phyloP scores from a whole-genome alignment of 208 protist species.

The Sergeia podlipaevii region DNA sequence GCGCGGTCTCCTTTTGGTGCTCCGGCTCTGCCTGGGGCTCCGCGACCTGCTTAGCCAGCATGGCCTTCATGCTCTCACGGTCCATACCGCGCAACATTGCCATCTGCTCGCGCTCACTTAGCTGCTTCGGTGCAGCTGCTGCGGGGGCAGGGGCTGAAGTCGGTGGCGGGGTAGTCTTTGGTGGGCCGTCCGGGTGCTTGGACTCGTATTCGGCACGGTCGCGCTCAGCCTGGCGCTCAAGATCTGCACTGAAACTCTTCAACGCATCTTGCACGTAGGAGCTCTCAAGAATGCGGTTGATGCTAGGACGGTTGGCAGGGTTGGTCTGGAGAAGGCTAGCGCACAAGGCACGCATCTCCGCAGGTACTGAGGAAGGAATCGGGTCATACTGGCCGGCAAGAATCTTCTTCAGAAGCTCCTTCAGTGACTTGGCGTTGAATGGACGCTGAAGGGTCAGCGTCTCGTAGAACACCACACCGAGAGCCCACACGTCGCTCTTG shows the following conservation, averaged over 20 bases:
- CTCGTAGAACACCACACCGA: conserved; percentile 92
- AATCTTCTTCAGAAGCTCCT: conserved; percentile 91
- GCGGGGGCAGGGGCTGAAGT: conserved; percentile 7
- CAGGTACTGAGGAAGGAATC: conserved; percentile 68
- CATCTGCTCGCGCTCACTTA: conserved; percentile 84
- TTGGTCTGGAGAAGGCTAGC: conserved; percentile 80
- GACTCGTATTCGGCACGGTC: conserved; percentile 77
- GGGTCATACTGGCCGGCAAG: conserved; percentile 83
- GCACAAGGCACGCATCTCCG: conserved; percentile 79
- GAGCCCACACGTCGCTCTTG: conserved; percentile 92
- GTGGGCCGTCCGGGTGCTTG: conserved; percentile 22
- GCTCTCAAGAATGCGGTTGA: conserved; percentile 87
- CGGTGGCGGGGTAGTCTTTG: conserved; percentile 9
- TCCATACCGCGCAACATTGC: conserved; percentile 89
- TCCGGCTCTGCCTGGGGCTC: conserved; percentile 10
- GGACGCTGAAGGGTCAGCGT: conserved; percentile 86
- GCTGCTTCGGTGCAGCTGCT: conserved; percentile 36
- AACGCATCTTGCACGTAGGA: conserved; percentile 81
- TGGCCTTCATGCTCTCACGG: conserved; percentile 75
- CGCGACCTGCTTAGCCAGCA: conserved; percentile 70
- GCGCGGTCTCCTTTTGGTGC: conserved; percentile 11
- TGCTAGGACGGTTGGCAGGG: conserved; percentile 74
- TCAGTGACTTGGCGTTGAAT: conserved; percentile 85
- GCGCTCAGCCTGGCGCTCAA: conserved; percentile 82
- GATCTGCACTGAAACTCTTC: conserved; percentile 73